Evolutionary conservation across 495 filamentous ascomycete genomes (phyloP).

Genomic region (Penicillium cataractarum): DNA sequence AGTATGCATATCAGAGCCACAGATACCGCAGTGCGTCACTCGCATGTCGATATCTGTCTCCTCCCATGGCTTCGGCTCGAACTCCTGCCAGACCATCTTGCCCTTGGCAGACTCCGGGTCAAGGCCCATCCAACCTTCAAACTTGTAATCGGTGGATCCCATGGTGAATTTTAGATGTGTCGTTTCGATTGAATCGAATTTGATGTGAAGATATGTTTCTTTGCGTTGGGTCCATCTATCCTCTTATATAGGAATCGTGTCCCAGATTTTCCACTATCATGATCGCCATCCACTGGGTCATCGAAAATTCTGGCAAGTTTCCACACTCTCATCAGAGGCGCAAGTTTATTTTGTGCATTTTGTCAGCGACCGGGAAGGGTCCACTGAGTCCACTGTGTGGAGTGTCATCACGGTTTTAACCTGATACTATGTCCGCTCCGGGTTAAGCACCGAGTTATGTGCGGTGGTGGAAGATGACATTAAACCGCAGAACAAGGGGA

Average conservation of each 20-base stretch:
- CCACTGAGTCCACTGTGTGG: conserved; percentile 20
- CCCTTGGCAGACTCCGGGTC: conserved; percentile 61
- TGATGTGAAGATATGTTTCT: too few species aligned
- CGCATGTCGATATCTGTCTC: conserved; percentile 72
- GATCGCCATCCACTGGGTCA: conserved; percentile 1
- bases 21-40: conserved; percentile 49
- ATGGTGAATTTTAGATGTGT: conserved; percentile 26
- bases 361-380: not conserved
- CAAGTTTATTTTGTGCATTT: not conserved
- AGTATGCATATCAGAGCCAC: conserved; percentile 69
- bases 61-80: conserved; percentile 78
- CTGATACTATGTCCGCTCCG: conserved; percentile 16
- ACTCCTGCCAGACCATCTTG: conserved; percentile 77
- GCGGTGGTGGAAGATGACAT: not conserved
- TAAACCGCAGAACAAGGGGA: not conserved
- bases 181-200: conserved; percentile 42
- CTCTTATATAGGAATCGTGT: conserved; percentile 12
- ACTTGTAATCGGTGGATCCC: conserved; percentile 61
- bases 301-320: conserved; percentile 7
- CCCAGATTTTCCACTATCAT: not conserved
- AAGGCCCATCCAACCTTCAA: conserved; percentile 83
- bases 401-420: conserved; percentile 25
- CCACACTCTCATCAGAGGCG: not conserved
- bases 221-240: conserved; percentile 64
- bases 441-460: not conserved